phyloP scores from a whole-genome alignment of 2,329 filamentous ascomycete species.

The Cercospora zeae-maydis region DNA sequence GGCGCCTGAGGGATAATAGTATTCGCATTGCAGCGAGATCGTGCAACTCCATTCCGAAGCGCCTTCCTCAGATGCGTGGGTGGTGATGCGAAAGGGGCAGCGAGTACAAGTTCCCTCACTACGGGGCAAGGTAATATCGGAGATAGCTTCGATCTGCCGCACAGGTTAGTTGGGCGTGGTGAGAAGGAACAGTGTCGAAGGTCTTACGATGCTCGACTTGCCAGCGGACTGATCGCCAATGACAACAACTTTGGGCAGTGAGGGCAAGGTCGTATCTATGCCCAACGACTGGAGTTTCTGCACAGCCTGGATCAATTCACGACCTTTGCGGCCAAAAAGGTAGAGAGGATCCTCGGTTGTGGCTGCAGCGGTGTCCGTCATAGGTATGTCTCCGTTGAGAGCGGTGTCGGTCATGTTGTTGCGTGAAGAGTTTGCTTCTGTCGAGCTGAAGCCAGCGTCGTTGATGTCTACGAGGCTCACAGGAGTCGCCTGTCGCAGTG shows the following conservation, averaged over 20 bases:
- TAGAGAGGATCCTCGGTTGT: constrained; percentile 35
- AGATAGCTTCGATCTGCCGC: constrained; percentile 42
- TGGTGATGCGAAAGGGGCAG: constrained; percentile 75
- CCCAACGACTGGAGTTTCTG: constrained; percentile 68
- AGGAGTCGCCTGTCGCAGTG: not conserved
- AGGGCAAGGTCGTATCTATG: constrained; percentile 63
- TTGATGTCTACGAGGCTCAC: not conserved
- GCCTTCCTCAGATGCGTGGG: constrained; percentile 50
- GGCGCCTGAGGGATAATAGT: constrained; percentile 53
- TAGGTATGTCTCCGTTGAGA: not conserved
- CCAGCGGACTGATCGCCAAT: constrained; percentile 83
- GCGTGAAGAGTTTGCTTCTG: not conserved
- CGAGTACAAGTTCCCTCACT: constrained; percentile 69
- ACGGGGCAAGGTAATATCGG: constrained; percentile 67
- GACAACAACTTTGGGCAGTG: constrained; percentile 74
- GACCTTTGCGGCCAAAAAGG: constrained; percentile 60
- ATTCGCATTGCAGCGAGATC: constrained; percentile 64
- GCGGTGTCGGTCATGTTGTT: not conserved
- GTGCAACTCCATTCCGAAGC: constrained; percentile 59
- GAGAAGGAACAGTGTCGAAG: not conserved
- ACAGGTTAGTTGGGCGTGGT: not conserved
- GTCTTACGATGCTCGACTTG: constrained; percentile 61
- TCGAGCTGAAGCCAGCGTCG: not conserved
- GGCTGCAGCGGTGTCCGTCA: not conserved
- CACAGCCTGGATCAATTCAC: constrained; percentile 62